Evolutionary conservation across 768 basidiomycete genomes (phyloP), one percentile per base, ranked within the genome.

Genomic region (Agrocybe chaxingu): DNA sequence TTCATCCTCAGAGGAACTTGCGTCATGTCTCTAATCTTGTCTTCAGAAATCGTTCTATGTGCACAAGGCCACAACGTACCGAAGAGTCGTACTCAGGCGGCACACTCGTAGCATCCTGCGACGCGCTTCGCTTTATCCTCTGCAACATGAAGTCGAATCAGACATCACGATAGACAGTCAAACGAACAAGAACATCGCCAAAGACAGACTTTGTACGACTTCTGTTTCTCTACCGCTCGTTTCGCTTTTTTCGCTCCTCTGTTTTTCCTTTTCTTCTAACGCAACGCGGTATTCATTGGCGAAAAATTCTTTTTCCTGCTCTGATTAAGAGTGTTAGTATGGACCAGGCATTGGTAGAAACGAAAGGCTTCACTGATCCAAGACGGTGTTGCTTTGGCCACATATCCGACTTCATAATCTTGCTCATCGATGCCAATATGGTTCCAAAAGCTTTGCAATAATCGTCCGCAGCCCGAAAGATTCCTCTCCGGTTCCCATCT

Each of bases 401-500:
- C 66, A 40, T 77, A 67, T 7, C 81, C 84, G 31, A 73, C 50
- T 8, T 54, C 39, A 63, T 85, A 85, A 57, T 85, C 82, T 0
- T 72, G 43, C 46, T 85, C 61, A 51, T 87, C 82, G 12, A 63
- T 62, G 1, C 85, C 85, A 13, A 88, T 56, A 45, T 84, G 73
- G 4, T 65, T 60, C 83, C 83, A 85, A 61, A 89, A 89, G 53
- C 80, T 82, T n/a, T 63, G 53, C 19, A 87, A 65, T 11, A 89
- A 70, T 13, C 81, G 75, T 11, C 76, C 65, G 59, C 87, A 89
- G 24, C 74, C 68, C 33, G 62, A 56, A 10, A 89, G 71, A 60
- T 89, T 86, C 6, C 65, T 66, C 45, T 73, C 66, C 8, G 87
- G 87, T 51, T 89, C 87, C 87, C 87, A 89, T 57, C 87, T 89